These are phyloP conservation scores for Astragalus membranaceus DNA, from an alignment of 306 rosid species.

Conservation along the genomic window DNA sequence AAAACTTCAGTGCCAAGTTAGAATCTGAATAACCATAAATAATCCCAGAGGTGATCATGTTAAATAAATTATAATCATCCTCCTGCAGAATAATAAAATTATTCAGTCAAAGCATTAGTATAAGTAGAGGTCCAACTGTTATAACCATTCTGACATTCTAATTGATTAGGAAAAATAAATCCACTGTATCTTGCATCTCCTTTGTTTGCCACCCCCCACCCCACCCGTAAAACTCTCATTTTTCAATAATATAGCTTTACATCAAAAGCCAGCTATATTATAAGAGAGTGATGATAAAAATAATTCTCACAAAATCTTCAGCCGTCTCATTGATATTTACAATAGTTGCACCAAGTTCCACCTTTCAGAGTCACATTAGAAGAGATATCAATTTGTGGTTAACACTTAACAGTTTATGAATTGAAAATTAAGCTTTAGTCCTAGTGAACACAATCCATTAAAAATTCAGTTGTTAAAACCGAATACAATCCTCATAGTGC, in stretches of 20 bases:
- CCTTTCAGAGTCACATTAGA: neutral
- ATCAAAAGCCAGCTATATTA: neutral
- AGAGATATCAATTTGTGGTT: neutral
- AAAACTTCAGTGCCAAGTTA: neutral
- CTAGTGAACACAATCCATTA: conserved; percentile 1
- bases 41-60: neutral
- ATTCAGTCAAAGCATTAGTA: neutral
- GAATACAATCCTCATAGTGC: neutral
- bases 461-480: conserved; percentile 5
- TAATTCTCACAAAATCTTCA: neutral
- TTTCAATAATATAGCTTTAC: neutral
- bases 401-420: conserved; percentile 7
- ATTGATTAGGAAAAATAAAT: neutral
- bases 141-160: neutral
- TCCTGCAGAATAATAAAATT: neutral
- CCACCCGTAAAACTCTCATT: neutral
- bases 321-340: conserved; percentile 1
- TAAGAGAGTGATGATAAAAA: neutral
- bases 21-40: conserved; percentile 5
- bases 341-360: neutral
- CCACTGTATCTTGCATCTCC: neutral
- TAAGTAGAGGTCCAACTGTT: neutral
- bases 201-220: neutral
- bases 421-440: neutral
- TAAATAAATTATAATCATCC: neutral